Percentiles rank a stretch among this genome's conserved stretches.
phyloP scores from a whole-genome alignment of 768 basidiomycete species.

The Mycena olivaceomarginata region DNA sequence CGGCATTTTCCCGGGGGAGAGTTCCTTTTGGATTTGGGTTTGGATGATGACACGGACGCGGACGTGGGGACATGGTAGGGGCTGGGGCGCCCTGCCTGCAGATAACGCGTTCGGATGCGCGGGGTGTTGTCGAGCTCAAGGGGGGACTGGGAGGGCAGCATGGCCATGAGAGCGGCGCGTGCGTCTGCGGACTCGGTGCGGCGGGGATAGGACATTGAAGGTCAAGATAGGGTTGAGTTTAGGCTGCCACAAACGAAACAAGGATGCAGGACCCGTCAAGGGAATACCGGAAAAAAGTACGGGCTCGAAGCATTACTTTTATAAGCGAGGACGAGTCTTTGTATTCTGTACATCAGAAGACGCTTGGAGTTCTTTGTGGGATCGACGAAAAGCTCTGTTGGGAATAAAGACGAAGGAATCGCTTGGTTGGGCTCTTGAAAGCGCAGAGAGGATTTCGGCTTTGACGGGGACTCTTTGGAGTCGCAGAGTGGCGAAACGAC shows the following conservation, averaged over 20 bases:
- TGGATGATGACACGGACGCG: too few relatives aligned
- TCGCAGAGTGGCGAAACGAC: too few relatives aligned
- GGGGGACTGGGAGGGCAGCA: neutral
- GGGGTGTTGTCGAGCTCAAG: neutral
- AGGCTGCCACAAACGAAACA: neutral
- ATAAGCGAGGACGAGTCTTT: slow-evolving; percentile 23
- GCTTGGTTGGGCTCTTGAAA: neutral
- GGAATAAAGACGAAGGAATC: neutral
- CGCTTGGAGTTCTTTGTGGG: slow-evolving; percentile 25
- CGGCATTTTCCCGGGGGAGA: slow-evolving; percentile 6
- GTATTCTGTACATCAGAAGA: slow-evolving; percentile 12
- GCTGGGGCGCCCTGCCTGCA: slow-evolving; percentile 32
- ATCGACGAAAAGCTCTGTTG: neutral
- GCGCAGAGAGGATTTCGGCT: neutral
- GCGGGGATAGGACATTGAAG: slow-evolving; percentile 25
- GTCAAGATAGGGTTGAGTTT: neutral
- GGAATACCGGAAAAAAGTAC: slow-evolving; percentile 16
- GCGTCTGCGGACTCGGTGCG: slow-evolving; percentile 33
- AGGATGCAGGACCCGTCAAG: slow-evolving; percentile 27
- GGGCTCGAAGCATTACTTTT: neutral
- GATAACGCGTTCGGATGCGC: slow-evolving; percentile 14
- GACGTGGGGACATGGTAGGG: slow-evolving; percentile 5
- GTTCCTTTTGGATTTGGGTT: neutral
- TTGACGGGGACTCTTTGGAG: neutral
- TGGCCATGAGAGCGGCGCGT: slow-evolving; percentile 35